These are phyloP conservation scores for Dendrobium officinale DNA, from an alignment of 106 monocot genomes.

Conservation along the genomic window DNA sequence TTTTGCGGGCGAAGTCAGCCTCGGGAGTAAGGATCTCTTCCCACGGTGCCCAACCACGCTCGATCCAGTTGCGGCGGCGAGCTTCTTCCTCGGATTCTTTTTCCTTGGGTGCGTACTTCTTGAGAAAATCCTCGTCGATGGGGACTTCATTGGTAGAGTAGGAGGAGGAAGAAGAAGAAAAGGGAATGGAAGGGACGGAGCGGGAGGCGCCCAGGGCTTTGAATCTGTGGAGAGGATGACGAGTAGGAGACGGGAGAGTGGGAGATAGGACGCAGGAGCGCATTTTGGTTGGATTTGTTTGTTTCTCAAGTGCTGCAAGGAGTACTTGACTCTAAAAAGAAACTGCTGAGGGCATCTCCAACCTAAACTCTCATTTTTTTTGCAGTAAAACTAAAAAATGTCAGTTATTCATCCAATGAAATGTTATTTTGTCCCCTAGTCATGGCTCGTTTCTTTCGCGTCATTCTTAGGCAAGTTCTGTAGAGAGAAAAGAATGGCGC, in stretches of 20 bases:
- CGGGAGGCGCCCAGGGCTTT: not conserved
- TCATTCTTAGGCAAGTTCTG: too few relatives aligned
- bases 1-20: constrained; percentile 81
- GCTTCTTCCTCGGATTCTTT: constrained; percentile 69
- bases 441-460: too few relatives aligned
- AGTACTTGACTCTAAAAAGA: too few relatives aligned
- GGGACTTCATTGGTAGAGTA: constrained; percentile 68
- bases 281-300: not conserved
- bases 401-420: too few relatives aligned
- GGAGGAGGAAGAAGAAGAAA: constrained; percentile 14
- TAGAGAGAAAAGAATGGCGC: too few relatives aligned
- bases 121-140: constrained; percentile 58
- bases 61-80: constrained; percentile 73
- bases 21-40: constrained; percentile 91
- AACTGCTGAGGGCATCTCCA: too few relatives aligned
- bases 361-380: too few relatives aligned
- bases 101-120: constrained; percentile 39
- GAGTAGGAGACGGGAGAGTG: not conserved
- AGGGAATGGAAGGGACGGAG: not conserved
- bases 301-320: too few relatives aligned
- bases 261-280: not conserved
- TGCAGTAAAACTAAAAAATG: too few relatives aligned
- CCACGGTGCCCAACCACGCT: constrained; percentile 97
- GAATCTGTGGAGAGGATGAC: constrained; percentile 8
- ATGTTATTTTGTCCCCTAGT: too few relatives aligned